Conservation (phyloP, 441 rosid species). For the Gossypium lobatum region DNA sequence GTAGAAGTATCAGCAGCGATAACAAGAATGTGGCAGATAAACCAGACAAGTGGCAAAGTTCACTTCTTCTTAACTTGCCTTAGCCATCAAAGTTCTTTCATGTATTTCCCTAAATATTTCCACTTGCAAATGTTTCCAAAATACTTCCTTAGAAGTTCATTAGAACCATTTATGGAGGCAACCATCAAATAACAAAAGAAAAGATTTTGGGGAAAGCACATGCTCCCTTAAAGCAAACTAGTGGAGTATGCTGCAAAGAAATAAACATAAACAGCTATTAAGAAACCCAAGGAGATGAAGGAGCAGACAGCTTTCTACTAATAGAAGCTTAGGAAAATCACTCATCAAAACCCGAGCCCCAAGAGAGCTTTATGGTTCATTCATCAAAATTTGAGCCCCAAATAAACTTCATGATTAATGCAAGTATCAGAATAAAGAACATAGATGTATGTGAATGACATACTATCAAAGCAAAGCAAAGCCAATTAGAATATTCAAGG, state of each 20-base stretch:
- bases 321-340: slow-evolving; percentile 6
- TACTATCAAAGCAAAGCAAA: slow-evolving; percentile 9
- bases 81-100: not conserved
- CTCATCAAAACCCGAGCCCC: slow-evolving; percentile 15
- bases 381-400: too few relatives aligned
- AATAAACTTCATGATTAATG: slow-evolving; percentile 9
- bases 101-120: slow-evolving; percentile 1
- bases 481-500: slow-evolving; percentile 8
- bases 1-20: slow-evolving; percentile 4
- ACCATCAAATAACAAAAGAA: not conserved
- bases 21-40: not conserved
- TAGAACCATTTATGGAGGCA: not conserved
- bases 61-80: slow-evolving; percentile 1
- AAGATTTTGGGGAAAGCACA: not conserved
- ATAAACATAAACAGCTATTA: not conserved
- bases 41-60: slow-evolving; percentile 6
- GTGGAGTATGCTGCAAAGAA: not conserved
- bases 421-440: not conserved
- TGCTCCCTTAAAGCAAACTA: slow-evolving; percentile 1
- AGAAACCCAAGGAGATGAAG: slow-evolving; percentile 2
- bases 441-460: not conserved
- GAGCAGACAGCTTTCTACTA: not conserved
- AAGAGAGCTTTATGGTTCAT: too few relatives aligned
- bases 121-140: not conserved
- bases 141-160: not conserved